Conservation (phyloP, 2,329 filamentous ascomycete species). For the Zasmidium angulare region DNA sequence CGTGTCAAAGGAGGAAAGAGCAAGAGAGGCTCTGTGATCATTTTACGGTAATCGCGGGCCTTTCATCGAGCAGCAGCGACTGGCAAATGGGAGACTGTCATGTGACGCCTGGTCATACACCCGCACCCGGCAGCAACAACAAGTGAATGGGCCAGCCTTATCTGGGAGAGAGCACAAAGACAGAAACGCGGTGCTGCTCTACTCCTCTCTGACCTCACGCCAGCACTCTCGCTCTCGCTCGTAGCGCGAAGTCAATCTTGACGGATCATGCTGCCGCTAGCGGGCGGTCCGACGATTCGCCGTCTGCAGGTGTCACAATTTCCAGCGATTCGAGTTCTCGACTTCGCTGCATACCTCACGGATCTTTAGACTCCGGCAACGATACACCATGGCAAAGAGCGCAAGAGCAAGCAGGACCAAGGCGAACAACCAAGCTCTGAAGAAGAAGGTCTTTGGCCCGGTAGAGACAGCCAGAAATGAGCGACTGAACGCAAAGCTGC, state of each 20-base stretch:
- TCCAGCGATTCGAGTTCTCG: too few relatives aligned
- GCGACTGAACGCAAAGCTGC: conserved; percentile 80
- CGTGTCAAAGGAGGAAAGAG: conserved; percentile 9
- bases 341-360: too few relatives aligned
- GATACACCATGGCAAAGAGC: conserved; percentile 76
- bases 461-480: conserved; percentile 75
- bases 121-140: background rate
- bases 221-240: background rate
- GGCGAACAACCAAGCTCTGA: conserved; percentile 78
- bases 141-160: background rate
- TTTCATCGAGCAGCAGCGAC: conserved; percentile 3
- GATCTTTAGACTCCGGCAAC: too few relatives aligned
- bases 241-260: background rate
- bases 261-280: background rate
- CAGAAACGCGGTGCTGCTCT: background rate
- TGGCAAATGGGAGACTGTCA: background rate
- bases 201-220: background rate
- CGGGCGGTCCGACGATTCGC: background rate
- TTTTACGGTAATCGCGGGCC: conserved; percentile 13
- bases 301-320: background rate
- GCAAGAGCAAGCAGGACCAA: conserved; percentile 76
- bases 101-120: background rate
- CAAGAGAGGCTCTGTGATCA: conserved; percentile 11
- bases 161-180: too few relatives aligned
- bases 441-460: conserved; percentile 79